These are phyloP conservation scores for Asterophora parasitica DNA, from an alignment of 768 basidiomycete genomes.

Conservation along the genomic window DNA sequence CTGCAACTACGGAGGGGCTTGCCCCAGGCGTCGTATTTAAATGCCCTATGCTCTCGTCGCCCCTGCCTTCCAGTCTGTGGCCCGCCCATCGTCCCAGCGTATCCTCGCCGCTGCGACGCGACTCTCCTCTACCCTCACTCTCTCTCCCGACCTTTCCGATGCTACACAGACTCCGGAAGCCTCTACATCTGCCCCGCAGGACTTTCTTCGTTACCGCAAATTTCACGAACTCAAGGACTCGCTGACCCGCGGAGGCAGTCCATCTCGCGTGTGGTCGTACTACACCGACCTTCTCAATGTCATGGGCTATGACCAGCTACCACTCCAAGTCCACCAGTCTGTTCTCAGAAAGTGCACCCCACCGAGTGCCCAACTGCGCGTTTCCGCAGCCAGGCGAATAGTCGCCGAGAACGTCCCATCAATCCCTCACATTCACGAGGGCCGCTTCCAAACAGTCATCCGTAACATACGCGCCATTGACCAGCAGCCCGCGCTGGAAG, in stretches of 20 bases:
- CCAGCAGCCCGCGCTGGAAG: slow-evolving; percentile 45
- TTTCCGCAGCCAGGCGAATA: slow-evolving; percentile 36
- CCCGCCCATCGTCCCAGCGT: slow-evolving; percentile 8
- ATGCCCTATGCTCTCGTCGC: slow-evolving; percentile 22
- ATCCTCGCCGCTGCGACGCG: slow-evolving; percentile 1
- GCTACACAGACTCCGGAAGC: slow-evolving; percentile 1
- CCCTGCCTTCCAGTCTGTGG: slow-evolving; percentile 16
- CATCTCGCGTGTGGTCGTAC: slow-evolving; percentile 56
- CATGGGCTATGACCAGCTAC: slow-evolving; percentile 45
- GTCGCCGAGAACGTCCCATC: slow-evolving; percentile 30
- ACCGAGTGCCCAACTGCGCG: slow-evolving; percentile 39
- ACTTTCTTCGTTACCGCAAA: slow-evolving; percentile 13
- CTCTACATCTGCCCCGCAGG: slow-evolving; percentile 6
- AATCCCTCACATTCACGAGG: slow-evolving; percentile 54
- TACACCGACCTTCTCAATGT: slow-evolving; percentile 55
- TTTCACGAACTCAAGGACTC: slow-evolving; percentile 26
- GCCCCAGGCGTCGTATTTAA: slow-evolving; percentile 8
- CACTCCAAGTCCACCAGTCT: slow-evolving; percentile 61
- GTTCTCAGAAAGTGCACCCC: slow-evolving; percentile 67
- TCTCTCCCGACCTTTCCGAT: slow-evolving; percentile 5
- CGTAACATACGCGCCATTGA: slow-evolving; percentile 62
- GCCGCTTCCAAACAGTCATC: slow-evolving; percentile 62
- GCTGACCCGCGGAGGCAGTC: slow-evolving; percentile 31
- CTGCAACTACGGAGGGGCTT: slow-evolving; percentile 3
- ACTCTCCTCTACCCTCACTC: slow-evolving; percentile 13